A percentile compares a stretch with the other conserved stretches of the same genome.
These are phyloP conservation scores for Mycena vulgaris DNA, from an alignment of 768 basidiomycete genomes.

Conservation along the genomic window DNA sequence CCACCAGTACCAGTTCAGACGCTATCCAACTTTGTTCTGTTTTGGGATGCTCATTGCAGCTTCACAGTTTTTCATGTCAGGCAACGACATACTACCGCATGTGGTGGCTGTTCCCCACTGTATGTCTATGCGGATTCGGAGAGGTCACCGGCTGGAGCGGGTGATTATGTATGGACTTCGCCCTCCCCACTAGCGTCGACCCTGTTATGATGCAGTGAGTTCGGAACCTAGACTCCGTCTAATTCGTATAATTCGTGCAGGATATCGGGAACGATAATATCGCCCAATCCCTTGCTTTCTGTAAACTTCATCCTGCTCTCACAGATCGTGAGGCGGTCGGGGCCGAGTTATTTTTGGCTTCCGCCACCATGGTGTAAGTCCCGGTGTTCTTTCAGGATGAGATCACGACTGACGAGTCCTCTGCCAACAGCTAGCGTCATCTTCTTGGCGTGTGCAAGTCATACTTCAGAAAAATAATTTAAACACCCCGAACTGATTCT, in stretches of 20 bases:
- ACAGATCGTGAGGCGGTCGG: constrained; percentile 59
- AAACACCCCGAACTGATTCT: background rate
- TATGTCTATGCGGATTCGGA: constrained; percentile 59
- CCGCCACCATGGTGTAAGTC: constrained; percentile 56
- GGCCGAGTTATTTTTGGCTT: constrained; percentile 65
- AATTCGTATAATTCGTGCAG: constrained; percentile 39
- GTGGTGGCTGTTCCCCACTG: constrained; percentile 70
- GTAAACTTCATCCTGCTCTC: constrained; percentile 70
- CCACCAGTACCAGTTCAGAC: constrained; percentile 53
- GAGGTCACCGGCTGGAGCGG: constrained; percentile 73
- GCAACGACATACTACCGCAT: constrained; percentile 59
- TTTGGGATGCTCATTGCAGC: background rate
- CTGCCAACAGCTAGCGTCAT: background rate
- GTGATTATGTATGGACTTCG: constrained; percentile 65
- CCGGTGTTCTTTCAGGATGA: background rate
- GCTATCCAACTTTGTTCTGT: background rate
- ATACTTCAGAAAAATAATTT: too few relatives aligned
- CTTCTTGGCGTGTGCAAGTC: background rate
- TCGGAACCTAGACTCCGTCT: background rate
- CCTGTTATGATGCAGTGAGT: constrained; percentile 60
- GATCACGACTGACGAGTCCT: too few relatives aligned
- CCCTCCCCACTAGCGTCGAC: constrained; percentile 35
- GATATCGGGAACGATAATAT: constrained; percentile 62
- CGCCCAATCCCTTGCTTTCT: constrained; percentile 71
- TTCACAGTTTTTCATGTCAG: constrained; percentile 62